Conservation (phyloP, 2,329 filamentous ascomycete genomes). For the Colletotrichum salicis region DNA sequence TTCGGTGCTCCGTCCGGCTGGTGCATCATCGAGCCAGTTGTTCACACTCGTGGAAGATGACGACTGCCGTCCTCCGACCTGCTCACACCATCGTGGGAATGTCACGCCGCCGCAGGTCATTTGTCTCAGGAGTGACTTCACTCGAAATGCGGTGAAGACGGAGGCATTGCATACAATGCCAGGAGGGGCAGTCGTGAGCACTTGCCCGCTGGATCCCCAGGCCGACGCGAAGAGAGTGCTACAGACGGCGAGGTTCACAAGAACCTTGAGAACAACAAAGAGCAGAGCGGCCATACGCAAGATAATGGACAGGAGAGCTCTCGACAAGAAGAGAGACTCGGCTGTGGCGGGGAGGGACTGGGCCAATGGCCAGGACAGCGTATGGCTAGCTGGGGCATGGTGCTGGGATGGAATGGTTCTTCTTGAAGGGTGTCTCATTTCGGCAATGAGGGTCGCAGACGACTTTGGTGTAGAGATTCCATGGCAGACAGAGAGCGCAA, state of each 20-base stretch:
- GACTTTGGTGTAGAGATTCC: constrained; percentile 60
- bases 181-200: constrained; percentile 63
- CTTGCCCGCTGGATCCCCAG: constrained; percentile 53
- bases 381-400: constrained; percentile 69
- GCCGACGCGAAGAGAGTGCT: constrained; percentile 53
- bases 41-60: constrained; percentile 29
- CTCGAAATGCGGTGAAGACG: constrained; percentile 47
- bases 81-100: constrained; percentile 43
- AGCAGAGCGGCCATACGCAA: constrained; percentile 59
- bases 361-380: constrained; percentile 63
- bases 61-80: constrained; percentile 29
- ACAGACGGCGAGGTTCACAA: constrained; percentile 60
- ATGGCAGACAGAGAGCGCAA: constrained; percentile 38
- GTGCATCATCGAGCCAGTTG: background rate
- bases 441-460: constrained; percentile 65
- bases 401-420: constrained; percentile 74
- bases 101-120: constrained; percentile 45
- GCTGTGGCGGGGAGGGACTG: constrained; percentile 44
- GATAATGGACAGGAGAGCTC: constrained; percentile 48
- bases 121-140: constrained; percentile 49
- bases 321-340: background rate
- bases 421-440: constrained; percentile 69
- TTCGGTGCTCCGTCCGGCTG: constrained; percentile 49
- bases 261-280: constrained; percentile 60
- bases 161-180: constrained; percentile 64